Evolutionary conservation across 2,329 filamentous ascomycete species (phyloP), one percentile per base, ranked within the genome.

Genomic region (Coniella lustricola): DNA sequence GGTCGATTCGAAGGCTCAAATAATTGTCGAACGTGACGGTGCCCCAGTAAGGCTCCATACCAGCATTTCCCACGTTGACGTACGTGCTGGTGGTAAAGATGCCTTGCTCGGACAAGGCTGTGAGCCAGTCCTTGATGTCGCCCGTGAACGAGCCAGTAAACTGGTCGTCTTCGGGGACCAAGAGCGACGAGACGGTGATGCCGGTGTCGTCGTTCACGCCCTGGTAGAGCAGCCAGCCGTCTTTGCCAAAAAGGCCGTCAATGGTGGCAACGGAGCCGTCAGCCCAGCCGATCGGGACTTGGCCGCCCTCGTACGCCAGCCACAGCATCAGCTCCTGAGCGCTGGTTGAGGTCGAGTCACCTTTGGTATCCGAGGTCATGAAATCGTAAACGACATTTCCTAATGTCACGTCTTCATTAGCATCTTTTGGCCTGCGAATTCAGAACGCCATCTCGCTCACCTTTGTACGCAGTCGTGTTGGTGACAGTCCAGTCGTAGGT

Each of bases 311-410:
- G 46, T 66, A 71, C 21, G 66, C 62, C 2, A 71, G 62, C 69
- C 69, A 71, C 13, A 71, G 67, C 68, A 71, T 72, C 20, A 69
- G 60, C 50, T 71, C 68, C 48, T 69, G 67, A 0, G 67, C 64
- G 4, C 54, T 49, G 29, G 56, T 57, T 16, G 64, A 67, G 3
- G 68, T 71, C 1, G 63, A 67, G 58, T 71, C 69, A 37, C 67
- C 67, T 41, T 68, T 64, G 8, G 63, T 66, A 54, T 68, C 62
- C 16, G 64, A 67, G 5, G 67, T 69, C 64, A 71, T 71, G 59
- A 71, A 71, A 53, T 70, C 67, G 57, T 67, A 69, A 50, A 62
- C 64, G 41, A 70, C 62, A 52, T 71, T 71, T 47, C 68, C 68
- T 56, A 3, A 3, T n/a, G 16, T 33, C 4, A 20, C 7, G 14